A percentile compares a stretch with the other conserved stretches of the same genome.
Conservation (phyloP, 495 filamentous ascomycete genomes). For the Penicillium manginii region DNA sequence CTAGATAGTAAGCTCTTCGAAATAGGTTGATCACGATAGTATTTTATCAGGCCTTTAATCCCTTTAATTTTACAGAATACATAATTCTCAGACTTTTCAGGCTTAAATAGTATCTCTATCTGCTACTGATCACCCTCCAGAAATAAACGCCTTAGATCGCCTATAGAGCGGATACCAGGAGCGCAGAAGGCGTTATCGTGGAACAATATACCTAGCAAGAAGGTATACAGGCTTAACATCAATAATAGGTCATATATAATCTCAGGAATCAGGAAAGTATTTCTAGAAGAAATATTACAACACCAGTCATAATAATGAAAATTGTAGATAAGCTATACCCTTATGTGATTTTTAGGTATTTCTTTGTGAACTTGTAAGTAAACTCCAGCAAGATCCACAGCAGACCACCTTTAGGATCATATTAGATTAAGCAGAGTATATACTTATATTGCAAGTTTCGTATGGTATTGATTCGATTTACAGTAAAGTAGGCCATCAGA, state of each 20-base stretch:
- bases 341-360: too few relatives aligned
- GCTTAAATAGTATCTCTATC: constrained; percentile 25
- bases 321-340: too few relatives aligned
- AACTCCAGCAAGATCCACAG: too few relatives aligned
- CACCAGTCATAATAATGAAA: background rate
- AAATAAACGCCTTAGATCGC: constrained; percentile 25
- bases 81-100: constrained; percentile 25
- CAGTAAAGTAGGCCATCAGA: too few relatives aligned
- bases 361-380: too few relatives aligned
- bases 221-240: constrained; percentile 30
- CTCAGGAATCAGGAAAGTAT: constrained; percentile 27
- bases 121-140: constrained; percentile 22
- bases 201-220: constrained; percentile 30
- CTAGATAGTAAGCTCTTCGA: constrained; percentile 17
- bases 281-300: background rate
- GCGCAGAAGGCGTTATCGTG: constrained; percentile 23
- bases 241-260: constrained; percentile 33
- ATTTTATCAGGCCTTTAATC: constrained; percentile 10
- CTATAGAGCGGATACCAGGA: constrained; percentile 26
- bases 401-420: too few relatives aligned
- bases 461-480: too few relatives aligned
- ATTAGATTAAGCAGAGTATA: too few relatives aligned
- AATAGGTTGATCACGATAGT: constrained; percentile 20
- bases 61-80: constrained; percentile 27
- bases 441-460: too few relatives aligned